These are phyloP conservation scores for Excoecaria agallocha DNA, from an alignment of 345 rosid genomes.

Conservation along the genomic window DNA sequence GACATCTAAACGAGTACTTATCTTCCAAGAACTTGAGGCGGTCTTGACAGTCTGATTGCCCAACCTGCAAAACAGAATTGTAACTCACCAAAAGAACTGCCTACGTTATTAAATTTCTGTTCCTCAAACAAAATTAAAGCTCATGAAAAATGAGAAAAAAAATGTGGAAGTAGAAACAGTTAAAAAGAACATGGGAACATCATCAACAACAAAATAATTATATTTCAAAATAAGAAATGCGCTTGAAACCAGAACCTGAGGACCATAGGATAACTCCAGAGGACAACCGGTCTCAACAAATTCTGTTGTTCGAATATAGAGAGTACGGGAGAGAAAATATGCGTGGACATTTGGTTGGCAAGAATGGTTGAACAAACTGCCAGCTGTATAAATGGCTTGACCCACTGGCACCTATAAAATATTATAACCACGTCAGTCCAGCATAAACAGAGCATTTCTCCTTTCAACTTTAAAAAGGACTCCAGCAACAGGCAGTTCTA, in stretches of 20 bases:
- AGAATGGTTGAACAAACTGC: slow-evolving; percentile 86
- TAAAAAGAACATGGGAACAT: neutral
- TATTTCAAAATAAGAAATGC: neutral
- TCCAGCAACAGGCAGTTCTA: neutral
- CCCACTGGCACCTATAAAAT: slow-evolving; percentile 63
- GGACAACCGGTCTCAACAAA: slow-evolving; percentile 52
- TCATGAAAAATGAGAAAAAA: neutral
- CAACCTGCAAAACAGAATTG: slow-evolving; percentile 53
- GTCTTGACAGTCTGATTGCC: slow-evolving; percentile 64
- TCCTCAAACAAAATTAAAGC: neutral
- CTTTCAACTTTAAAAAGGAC: neutral
- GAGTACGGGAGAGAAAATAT: slow-evolving; percentile 77
- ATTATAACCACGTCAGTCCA: slow-evolving; percentile 19
- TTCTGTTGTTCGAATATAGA: slow-evolving; percentile 60
- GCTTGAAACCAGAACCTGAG: slow-evolving; percentile 48
- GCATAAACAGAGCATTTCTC: neutral
- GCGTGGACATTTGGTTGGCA: slow-evolving; percentile 85
- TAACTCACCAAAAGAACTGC: slow-evolving; percentile 8
- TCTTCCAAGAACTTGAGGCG: slow-evolving; percentile 69
- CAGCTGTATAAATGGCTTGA: slow-evolving; percentile 66
- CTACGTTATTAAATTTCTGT: neutral
- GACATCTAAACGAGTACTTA: slow-evolving; percentile 67
- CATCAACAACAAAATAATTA: neutral
- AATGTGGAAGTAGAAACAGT: neutral
- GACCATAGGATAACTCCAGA: slow-evolving; percentile 86